Percentiles rank a stretch among this genome's conserved stretches.
phyloP scores from a whole-genome alignment of 495 filamentous ascomycete genomes.

The Daldinia loculata region DNA sequence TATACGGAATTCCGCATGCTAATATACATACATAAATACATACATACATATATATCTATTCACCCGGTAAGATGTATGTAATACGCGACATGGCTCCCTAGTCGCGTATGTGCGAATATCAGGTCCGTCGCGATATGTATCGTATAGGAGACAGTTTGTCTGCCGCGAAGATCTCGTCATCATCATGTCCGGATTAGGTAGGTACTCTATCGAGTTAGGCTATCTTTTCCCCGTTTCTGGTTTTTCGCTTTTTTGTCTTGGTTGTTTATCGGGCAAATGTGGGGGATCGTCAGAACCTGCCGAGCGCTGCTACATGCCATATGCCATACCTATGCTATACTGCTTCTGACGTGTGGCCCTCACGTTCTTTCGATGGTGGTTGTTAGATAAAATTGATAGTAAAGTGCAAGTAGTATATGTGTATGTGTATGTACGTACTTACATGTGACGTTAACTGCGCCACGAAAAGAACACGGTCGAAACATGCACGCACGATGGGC shows the following conservation, averaged over 20 bases:
- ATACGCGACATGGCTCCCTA: background rate
- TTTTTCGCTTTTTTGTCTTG: background rate
- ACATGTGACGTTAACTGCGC: slow-evolving; percentile 29
- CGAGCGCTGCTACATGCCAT: background rate
- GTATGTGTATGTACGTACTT: background rate
- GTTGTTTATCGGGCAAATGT: slow-evolving; percentile 8
- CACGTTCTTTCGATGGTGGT: slow-evolving; percentile 6
- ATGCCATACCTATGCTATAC: background rate
- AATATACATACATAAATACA: background rate
- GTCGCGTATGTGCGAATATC: slow-evolving; percentile 3
- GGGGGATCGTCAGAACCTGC: slow-evolving; percentile 25
- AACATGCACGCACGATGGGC: background rate
- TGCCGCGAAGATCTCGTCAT: slow-evolving; percentile 21
- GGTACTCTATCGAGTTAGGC: slow-evolving; percentile 5
- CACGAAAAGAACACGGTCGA: slow-evolving; percentile 12
- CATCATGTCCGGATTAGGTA: slow-evolving; percentile 15
- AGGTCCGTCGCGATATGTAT: background rate
- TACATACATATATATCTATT: background rate
- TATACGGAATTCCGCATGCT: background rate
- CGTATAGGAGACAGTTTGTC: background rate
- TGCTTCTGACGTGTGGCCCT: slow-evolving; percentile 14
- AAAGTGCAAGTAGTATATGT: background rate
- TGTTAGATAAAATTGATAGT: background rate
- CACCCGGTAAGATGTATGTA: background rate
- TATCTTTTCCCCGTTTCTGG: background rate